Base-by-base conservation (phyloP, 805 yeast genomes). In the Candida vaughaniae region DNA sequence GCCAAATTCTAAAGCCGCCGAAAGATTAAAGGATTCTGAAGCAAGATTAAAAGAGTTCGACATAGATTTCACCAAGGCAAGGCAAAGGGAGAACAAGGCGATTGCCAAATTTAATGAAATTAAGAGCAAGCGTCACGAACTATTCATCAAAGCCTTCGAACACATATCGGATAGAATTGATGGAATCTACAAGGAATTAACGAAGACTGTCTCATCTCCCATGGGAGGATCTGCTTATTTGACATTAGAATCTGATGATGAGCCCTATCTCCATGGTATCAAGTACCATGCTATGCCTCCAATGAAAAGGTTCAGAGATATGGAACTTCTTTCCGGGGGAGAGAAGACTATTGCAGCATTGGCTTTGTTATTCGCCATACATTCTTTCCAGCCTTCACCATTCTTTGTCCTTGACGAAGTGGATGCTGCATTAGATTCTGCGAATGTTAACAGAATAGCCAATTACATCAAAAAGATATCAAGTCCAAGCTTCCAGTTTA, bases 261-360 rank as follows among this genome's bases (percentile, higher is more conserved):
- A 86, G 48, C 97, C 98, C 3, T 93, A 82, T 51, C 59, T 75
- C 22, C 77, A 80, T 0, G 99, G 98, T 2, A 73, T 89, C 30
- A 84, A 80, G 49, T 93, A 87, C 51, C 93, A 88, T 58, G 96
- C 96, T 0, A 89, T 89, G 84, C 98, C 98, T 1, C 98, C 98
- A 7, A 75, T 85, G 78, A 93, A 93, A 53, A 71, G 96, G 48
- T 93, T 89, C 58, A 75, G 91, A 47, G 96, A 87, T 47, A 89
- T 93, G 87, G 95, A 87, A 40, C 75, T 85, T 38, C 69, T 93
- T 16, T 88, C 96, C 1, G 99, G 99, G 36, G 99, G 99, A 38
- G 99, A 93, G 56, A 89, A 90, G 56, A 86, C 97, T 2, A 82
- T 93, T 58, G 99, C 99, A 2, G 99, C 99, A 0, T 65, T 93